These are phyloP conservation scores for Plasmodium vivax DNA, from an alignment of 169 alveolate genomes.

Conservation along the genomic window DNA sequence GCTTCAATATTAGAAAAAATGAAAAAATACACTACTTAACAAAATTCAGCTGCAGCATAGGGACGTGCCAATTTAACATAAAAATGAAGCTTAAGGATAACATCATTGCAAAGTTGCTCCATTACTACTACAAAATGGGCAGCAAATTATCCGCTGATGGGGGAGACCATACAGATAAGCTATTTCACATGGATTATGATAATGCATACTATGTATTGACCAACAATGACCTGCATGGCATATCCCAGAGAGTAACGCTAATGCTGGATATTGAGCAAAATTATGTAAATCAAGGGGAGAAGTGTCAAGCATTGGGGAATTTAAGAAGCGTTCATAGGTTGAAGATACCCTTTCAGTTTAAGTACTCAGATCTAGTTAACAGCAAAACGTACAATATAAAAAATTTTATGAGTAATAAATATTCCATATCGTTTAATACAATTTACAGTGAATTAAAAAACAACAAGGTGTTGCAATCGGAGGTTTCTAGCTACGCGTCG, in stretches of 20 bases:
- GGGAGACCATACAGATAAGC: not conserved
- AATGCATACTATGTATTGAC: constrained; percentile 62
- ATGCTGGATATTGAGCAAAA: constrained; percentile 62
- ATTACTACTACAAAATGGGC: constrained; percentile 34
- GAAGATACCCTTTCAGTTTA: constrained; percentile 51
- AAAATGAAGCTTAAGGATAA: constrained; percentile 70
- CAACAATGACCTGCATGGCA: constrained; percentile 1
- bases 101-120: constrained; percentile 17
- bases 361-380: constrained; percentile 54
- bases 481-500: constrained; percentile 18
- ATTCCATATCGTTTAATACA: constrained; percentile 20
- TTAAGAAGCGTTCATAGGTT: constrained; percentile 35
- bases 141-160: not conserved
- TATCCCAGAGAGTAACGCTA: constrained; percentile 60
- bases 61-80: constrained; percentile 56
- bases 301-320: constrained; percentile 61
- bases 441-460: constrained; percentile 33
- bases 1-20: constrained; percentile 43
- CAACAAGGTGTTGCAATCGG: constrained; percentile 47
- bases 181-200: constrained; percentile 66
- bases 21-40: constrained; percentile 69
- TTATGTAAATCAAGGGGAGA: constrained; percentile 47
- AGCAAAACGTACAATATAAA: constrained; percentile 60
- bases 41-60: constrained; percentile 66
- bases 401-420: constrained; percentile 48